These are phyloP conservation scores for Benincasa hispida DNA, from an alignment of 306 rosid species.

Conservation along the genomic window DNA sequence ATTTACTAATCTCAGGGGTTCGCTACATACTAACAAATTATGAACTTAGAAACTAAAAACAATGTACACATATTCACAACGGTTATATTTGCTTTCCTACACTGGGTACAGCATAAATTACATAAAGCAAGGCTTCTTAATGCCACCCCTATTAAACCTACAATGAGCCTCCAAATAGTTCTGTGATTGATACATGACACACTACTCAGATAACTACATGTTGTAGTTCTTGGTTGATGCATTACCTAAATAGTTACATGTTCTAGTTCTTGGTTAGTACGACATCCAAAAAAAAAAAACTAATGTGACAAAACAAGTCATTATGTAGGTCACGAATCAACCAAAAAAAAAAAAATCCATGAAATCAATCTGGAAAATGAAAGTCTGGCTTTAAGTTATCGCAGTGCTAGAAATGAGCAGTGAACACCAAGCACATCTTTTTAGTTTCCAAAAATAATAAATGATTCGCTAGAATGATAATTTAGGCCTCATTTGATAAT, in stretches of 20 bases:
- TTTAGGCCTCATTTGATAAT: too few relatives aligned
- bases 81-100: neutral
- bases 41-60: neutral
- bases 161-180: neutral
- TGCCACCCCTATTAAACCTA: neutral
- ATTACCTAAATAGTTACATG: neutral
- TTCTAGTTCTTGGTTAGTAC: neutral
- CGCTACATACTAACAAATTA: neutral
- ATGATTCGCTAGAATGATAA: neutral
- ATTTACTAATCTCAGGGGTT: neutral
- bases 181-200: neutral
- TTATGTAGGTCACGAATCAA: neutral
- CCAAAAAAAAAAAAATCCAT: neutral
- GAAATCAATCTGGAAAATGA: neutral
- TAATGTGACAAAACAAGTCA: neutral
- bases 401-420: neutral
- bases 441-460: neutral
- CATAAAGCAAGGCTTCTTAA: neutral
- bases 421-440: neutral
- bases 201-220: neutral
- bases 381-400: neutral
- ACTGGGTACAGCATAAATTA: neutral
- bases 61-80: neutral
- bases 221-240: neutral
- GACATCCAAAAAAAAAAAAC: neutral